Percentiles rank a stretch among this genome's conserved stretches.
phyloP scores from a whole-genome alignment of 2,329 filamentous ascomycete species.

The Leptographium flavum region DNA sequence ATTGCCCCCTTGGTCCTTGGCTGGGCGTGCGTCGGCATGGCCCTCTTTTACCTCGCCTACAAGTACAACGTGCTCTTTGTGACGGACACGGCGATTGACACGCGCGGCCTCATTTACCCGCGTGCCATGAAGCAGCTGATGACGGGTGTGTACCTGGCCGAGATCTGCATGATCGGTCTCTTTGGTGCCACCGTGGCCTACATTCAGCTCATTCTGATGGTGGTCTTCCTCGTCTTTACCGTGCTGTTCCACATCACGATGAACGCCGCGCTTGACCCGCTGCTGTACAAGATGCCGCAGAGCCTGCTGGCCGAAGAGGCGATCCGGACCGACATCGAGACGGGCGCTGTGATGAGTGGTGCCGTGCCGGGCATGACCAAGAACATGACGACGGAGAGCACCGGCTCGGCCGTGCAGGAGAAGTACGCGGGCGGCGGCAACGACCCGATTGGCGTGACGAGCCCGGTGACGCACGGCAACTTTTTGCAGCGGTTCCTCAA shows the following conservation, averaged over 20 bases:
- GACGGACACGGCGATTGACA: constrained; percentile 67
- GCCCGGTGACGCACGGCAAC: constrained; percentile 28
- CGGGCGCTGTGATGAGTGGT: constrained; percentile 3
- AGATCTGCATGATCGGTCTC: constrained; percentile 69
- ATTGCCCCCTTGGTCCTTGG: constrained; percentile 77
- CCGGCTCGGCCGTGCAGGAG: background rate
- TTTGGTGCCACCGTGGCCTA: constrained; percentile 54
- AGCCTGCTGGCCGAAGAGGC: constrained; percentile 42
- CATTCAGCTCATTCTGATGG: constrained; percentile 61
- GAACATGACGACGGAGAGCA: constrained; percentile 15
- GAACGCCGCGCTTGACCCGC: constrained; percentile 57
- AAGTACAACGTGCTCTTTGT: constrained; percentile 82
- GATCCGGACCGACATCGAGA: constrained; percentile 15
- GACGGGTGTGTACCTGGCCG: constrained; percentile 66
- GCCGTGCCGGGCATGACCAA: constrained; percentile 8
- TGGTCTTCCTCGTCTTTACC: constrained; percentile 61
- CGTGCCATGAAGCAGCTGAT: constrained; percentile 80
- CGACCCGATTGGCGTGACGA: constrained; percentile 8
- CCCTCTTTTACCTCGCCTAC: constrained; percentile 72
- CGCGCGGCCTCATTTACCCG: constrained; percentile 81
- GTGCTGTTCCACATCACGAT: constrained; percentile 62
- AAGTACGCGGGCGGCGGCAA: constrained; percentile 9
- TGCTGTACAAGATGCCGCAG: constrained; percentile 67
- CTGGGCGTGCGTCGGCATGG: constrained; percentile 65
- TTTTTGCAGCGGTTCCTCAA: constrained; percentile 56